Conservation (phyloP, 805 yeast species). For the Saturnispora sanitii region DNA sequence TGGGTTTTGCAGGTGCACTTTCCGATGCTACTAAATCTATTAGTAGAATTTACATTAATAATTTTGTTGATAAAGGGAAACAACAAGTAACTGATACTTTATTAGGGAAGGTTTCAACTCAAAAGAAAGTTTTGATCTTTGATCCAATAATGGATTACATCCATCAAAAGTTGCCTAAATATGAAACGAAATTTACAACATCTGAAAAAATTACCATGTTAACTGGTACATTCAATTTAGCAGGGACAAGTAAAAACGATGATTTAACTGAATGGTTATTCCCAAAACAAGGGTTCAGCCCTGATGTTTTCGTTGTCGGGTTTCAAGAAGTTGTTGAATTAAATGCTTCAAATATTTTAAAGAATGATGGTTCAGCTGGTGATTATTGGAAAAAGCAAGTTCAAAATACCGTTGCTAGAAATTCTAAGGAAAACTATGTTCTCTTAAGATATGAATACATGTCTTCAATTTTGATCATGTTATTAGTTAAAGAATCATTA, state of each 20-base stretch:
- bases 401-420: constrained; percentile 45
- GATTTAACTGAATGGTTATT: constrained; percentile 76
- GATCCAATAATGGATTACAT: constrained; percentile 88
- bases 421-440: constrained; percentile 36
- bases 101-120: constrained; percentile 71
- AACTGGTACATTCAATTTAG: constrained; percentile 81
- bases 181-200: constrained; percentile 47
- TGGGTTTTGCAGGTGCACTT: constrained; percentile 95
- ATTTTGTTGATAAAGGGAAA: constrained; percentile 84
- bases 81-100: constrained; percentile 84
- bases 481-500: constrained; percentile 47
- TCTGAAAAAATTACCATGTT: constrained; percentile 52
- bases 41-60: constrained; percentile 88
- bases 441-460: constrained; percentile 66
- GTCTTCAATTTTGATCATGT: constrained; percentile 55
- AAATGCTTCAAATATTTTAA: constrained; percentile 82
- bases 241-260: constrained; percentile 51
- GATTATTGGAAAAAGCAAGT: constrained; percentile 70
- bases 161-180: constrained; percentile 45
- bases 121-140: constrained; percentile 58
- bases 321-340: constrained; percentile 91
- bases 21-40: constrained; percentile 96
- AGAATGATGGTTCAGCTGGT: constrained; percentile 72
- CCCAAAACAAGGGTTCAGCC: constrained; percentile 50
- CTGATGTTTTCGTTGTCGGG: constrained; percentile 84